Evolutionary conservation across 2,329 filamentous ascomycete species (phyloP).

Genomic region (Aureobasidium mangrovei): DNA sequence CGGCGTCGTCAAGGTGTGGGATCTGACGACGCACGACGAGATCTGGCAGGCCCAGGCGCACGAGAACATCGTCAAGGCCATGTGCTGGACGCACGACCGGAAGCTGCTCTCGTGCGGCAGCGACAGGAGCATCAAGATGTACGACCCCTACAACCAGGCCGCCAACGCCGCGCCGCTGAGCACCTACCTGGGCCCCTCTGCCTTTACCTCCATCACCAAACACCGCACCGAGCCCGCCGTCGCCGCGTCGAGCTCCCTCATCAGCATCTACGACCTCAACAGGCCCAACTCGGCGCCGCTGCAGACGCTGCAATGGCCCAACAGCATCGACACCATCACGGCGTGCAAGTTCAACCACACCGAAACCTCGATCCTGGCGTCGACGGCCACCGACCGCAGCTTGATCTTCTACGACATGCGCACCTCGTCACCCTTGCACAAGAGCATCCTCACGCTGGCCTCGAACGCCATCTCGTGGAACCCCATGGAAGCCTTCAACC

Average conservation of each 20-base stretch:
- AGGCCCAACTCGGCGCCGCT: conserved; percentile 67
- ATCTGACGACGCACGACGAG: conserved; percentile 63
- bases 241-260: conserved; percentile 61
- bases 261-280: conserved; percentile 83
- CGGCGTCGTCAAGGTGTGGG: conserved; percentile 90
- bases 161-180: conserved; percentile 62
- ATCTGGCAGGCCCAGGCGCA: conserved; percentile 75
- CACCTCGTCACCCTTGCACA: conserved; percentile 72
- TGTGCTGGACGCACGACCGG: conserved; percentile 79
- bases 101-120: conserved; percentile 80
- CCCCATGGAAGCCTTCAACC: conserved; percentile 93
- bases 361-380: conserved; percentile 84
- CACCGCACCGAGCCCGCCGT: conserved; percentile 73
- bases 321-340: conserved; percentile 81
- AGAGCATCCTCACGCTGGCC: conserved; percentile 71
- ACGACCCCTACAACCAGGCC: conserved; percentile 73
- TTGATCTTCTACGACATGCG: conserved; percentile 88
- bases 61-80: conserved; percentile 84
- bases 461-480: conserved; percentile 86
- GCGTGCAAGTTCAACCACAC: conserved; percentile 84
- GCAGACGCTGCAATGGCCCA: conserved; percentile 80
- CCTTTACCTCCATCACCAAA: conserved; percentile 76
- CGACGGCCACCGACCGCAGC: conserved; percentile 74
- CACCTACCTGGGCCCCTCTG: conserved; percentile 74
- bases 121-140: conserved; percentile 82